Percentiles rank a stretch among this genome's conserved stretches.
phyloP scores from a whole-genome alignment of 106 monocot species.

The Posidonia australis region DNA sequence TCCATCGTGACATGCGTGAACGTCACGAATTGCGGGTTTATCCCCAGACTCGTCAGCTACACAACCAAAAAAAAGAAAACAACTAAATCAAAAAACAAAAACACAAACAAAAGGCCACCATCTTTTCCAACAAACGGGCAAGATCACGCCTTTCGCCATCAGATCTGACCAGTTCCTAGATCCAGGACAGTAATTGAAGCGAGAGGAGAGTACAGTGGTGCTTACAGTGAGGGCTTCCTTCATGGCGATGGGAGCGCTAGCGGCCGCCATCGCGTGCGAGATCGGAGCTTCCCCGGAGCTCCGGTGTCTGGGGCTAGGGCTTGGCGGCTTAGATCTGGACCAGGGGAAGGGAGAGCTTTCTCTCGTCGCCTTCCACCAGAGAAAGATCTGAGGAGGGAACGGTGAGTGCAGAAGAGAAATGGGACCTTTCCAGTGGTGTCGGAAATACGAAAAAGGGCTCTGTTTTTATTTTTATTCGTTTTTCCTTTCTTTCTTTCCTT shows the following conservation, averaged over 20 bases:
- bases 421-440: no score
- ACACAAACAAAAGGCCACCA: neutral
- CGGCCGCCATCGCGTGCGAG: slow-evolving; percentile 25
- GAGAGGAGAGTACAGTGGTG: no score
- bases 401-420: no score
- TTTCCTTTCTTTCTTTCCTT: no score
- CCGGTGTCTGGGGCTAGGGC: neutral
- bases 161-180: neutral
- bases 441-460: no score
- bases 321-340: neutral
- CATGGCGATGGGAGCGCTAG: slow-evolving; percentile 39
- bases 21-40: slow-evolving; percentile 86
- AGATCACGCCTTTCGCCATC: neutral
- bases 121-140: neutral
- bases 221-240: slow-evolving; percentile 33
- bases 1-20: slow-evolving; percentile 99
- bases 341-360: neutral
- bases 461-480: no score
- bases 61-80: neutral
- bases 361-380: no score
- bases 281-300: slow-evolving; percentile 3
- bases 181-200: no score
- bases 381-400: neutral
- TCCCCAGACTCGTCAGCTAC: slow-evolving; percentile 86
- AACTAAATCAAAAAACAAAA: neutral